Conservation (phyloP, 768 basidiomycete genomes). For the Boletus sensibilis region DNA sequence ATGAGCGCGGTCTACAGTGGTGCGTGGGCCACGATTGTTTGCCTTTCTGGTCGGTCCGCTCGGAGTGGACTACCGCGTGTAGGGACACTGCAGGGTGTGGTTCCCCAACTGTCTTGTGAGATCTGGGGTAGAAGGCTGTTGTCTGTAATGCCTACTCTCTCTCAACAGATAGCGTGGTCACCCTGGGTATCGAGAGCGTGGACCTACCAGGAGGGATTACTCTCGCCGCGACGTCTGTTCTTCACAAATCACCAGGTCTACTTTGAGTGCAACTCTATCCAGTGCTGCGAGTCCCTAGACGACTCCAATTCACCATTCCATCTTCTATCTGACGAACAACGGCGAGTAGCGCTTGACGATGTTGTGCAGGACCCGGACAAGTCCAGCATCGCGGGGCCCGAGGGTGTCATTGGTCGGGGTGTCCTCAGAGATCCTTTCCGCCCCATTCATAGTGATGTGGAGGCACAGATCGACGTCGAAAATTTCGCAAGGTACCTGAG, state of each 20-base stretch:
- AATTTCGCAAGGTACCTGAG: background rate
- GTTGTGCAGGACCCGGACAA: background rate
- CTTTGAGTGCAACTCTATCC: constrained; percentile 15
- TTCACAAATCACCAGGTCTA: constrained; percentile 22
- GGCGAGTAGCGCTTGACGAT: background rate
- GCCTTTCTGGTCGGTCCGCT: constrained; percentile 6
- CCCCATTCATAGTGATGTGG: background rate
- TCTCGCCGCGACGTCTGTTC: constrained; percentile 17
- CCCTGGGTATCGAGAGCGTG: constrained; percentile 14
- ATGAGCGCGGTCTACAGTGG: constrained; percentile 20
- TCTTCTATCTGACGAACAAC: constrained; percentile 4
- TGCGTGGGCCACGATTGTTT: constrained; percentile 14
- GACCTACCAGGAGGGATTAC: constrained; percentile 21
- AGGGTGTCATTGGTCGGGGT: constrained; percentile 2
- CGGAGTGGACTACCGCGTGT: constrained; percentile 15
- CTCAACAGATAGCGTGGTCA: constrained; percentile 5
- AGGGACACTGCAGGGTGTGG: background rate
- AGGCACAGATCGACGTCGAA: background rate
- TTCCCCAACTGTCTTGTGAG: constrained; percentile 12
- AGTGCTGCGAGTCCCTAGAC: constrained; percentile 14
- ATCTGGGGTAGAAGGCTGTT: constrained; percentile 5
- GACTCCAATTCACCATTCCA: constrained; percentile 15
- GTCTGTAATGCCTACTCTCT: constrained; percentile 12
- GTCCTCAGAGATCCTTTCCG: constrained; percentile 12
- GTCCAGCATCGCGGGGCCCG: background rate